Base-by-base conservation (phyloP, 768 basidiomycete species). In the Leccinum rimulosum region DNA sequence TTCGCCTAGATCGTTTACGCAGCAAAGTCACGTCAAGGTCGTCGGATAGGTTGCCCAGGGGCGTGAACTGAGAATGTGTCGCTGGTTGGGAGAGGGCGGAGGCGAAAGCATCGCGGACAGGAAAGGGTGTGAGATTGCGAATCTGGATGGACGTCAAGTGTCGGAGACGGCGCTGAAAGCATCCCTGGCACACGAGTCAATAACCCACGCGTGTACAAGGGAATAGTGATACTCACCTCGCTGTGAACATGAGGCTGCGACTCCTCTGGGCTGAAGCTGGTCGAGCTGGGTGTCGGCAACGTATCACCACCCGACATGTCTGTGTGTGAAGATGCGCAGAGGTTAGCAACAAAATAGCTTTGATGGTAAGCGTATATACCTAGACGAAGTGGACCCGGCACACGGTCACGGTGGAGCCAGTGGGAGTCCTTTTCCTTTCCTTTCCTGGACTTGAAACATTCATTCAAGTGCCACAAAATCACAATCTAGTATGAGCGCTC, bases 81-180 rank as follows among this genome's bases (percentile, higher is more conserved):
- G 83, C 78, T 11, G 89, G 88, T 66, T 88, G 84, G 17, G 80
- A 77, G 54, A 93, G 78, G 19, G 90, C 89, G 25, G 89, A 88
- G 19, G 91, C 85, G 61, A 91, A 79, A 10, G 73, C 61, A 71
- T 93, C 91, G 36, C 91, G 85, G 54, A 84, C 83, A 35, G 91
- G 91, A 70, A 91, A 93, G 2, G 89, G 89, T n/a, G 91, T 89
- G 38, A 93, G 76, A 69, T 93, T 93, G 61, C 85, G 83, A 64
- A 93, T 79, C 75, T 91, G 88, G 52, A 93, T 76, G 47, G 83
- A 79, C 57, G 82, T 79, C 58, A 93, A 80, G 75, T 93, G 89
- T 64, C 90, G 84, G 61, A 91, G 78, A 47, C 88, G 86, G 67
- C 84, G 84, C 84, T 90, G 72, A 50, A 69, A 72, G 60, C 7